A percentile compares a stretch with the other conserved stretches of the same genome.
Conservation (phyloP, 1,139 yeast species). For the Suhomyces bolitotheri region DNA sequence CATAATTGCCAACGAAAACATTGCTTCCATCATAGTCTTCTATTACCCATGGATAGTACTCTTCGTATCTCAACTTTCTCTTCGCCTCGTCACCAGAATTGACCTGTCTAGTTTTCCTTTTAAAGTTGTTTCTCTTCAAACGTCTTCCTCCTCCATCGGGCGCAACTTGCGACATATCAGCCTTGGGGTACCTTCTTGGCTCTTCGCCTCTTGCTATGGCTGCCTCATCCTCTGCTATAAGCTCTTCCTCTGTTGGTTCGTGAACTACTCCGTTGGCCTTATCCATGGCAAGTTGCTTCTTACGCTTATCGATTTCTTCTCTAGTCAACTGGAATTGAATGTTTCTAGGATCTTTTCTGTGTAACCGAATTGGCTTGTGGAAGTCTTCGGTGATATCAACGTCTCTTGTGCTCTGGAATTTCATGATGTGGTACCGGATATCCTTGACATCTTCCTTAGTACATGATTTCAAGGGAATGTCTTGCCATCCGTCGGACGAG, state of each 20-base stretch:
- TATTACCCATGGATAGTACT: conserved; percentile 96
- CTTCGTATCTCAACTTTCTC: conserved; percentile 85
- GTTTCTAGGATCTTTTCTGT: conserved; percentile 89
- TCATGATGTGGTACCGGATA: conserved; percentile 75
- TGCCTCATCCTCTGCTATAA: conserved; percentile 20
- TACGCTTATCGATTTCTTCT: conserved; percentile 59
- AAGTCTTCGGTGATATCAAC: conserved; percentile 74
- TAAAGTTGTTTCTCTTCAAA: conserved; percentile 60
- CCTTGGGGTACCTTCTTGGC: conserved; percentile 11
- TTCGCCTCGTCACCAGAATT: conserved; percentile 78
- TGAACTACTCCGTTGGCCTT: conserved; percentile 21
- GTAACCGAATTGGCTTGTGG: conserved; percentile 79
- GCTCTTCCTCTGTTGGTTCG: conserved; percentile 34
- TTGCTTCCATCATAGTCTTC: conserved; percentile 94
- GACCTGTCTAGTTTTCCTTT: conserved; percentile 83
- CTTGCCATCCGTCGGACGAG: conserved; percentile 47
- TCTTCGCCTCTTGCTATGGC: conserved; percentile 18
- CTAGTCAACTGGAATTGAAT: conserved; percentile 79
- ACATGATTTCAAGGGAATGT: conserved; percentile 73
- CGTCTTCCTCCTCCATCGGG: conserved; percentile 93
- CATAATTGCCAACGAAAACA: conserved; percentile 94
- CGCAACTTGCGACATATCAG: conserved; percentile 71
- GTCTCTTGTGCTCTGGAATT: conserved; percentile 70
- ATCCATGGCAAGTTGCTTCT: conserved; percentile 43
- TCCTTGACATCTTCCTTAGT: conserved; percentile 71